phyloP scores from a whole-genome alignment of 139 green algal genomes.

The Volvox africanus region DNA sequence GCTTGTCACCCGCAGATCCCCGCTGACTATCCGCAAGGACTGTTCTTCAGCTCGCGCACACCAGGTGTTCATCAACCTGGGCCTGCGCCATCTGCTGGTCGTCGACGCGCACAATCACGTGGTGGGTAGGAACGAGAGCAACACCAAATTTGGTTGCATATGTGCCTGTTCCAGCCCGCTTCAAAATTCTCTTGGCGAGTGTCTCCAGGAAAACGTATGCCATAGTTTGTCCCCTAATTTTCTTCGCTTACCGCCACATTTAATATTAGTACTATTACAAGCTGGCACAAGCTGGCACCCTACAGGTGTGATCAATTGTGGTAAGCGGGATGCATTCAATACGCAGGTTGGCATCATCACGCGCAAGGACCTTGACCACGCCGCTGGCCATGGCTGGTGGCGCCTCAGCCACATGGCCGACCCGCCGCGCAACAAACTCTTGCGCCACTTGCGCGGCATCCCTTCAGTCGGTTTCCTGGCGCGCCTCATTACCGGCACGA shows the following conservation, averaged over 20 bases:
- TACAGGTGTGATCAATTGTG: too few relatives aligned
- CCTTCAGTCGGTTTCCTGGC: conserved; percentile 42
- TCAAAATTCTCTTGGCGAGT: too few relatives aligned
- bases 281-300: too few relatives aligned
- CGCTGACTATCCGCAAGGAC: conserved; percentile 70
- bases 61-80: conserved; percentile 87
- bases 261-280: too few relatives aligned
- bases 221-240: too few relatives aligned
- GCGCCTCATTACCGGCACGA: not conserved
- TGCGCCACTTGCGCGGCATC: conserved; percentile 41
- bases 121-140: conserved; percentile 35
- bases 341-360: conserved; percentile 90
- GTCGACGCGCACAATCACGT: conserved; percentile 79
- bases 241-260: too few relatives aligned
- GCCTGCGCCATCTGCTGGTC: conserved; percentile 93
- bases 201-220: too few relatives aligned
- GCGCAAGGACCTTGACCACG: conserved; percentile 91
- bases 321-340: too few relatives aligned
- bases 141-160: too few relatives aligned
- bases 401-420: conserved; percentile 62
- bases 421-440: conserved; percentile 48
- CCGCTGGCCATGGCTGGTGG: conserved; percentile 74
- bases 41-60: conserved; percentile 69
- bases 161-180: too few relatives aligned
- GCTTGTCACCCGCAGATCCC: conserved; percentile 49